Evolutionary conservation across 2,329 filamentous ascomycete species (phyloP).

Genomic region (Aspergillus costaricaensis): DNA sequence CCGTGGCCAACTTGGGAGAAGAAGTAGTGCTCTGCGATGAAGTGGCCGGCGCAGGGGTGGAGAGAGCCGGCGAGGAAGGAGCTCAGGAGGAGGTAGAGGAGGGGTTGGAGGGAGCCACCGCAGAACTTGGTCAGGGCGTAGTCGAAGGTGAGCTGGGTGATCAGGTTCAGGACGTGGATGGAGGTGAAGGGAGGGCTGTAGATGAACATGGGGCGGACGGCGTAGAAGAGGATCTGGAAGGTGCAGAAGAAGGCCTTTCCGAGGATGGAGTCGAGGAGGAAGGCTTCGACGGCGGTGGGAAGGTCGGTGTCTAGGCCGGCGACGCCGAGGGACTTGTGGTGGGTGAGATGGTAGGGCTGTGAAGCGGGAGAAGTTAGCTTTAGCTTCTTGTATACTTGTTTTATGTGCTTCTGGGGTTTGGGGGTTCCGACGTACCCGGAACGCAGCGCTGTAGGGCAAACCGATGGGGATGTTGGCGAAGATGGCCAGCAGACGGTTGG

Average conservation of each 20-base stretch:
- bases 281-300: conserved; percentile 84
- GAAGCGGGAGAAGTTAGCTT: neutral
- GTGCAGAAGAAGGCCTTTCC: conserved; percentile 99
- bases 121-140: conserved; percentile 62
- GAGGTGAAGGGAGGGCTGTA: conserved; percentile 85
- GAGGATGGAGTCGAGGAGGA: conserved; percentile 87
- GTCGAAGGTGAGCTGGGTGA: conserved; percentile 77
- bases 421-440: conserved; percentile 63
- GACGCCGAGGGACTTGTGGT: conserved; percentile 97
- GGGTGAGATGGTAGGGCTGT: conserved; percentile 93
- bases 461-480: conserved; percentile 95
- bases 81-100: conserved; percentile 83
- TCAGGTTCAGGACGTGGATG: conserved; percentile 81
- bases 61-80: conserved; percentile 92
- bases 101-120: conserved; percentile 58
- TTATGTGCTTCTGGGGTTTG: neutral
- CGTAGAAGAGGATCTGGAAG: conserved; percentile 99
- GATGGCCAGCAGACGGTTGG: conserved; percentile 85
- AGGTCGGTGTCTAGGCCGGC: conserved; percentile 95
- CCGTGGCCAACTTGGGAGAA: conserved; percentile 49
- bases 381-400: neutral
- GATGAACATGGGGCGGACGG: conserved; percentile 89
- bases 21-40: conserved; percentile 97
- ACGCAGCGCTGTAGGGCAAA: conserved; percentile 92
- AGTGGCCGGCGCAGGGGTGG: conserved; percentile 93